phyloP scores from a whole-genome alignment of 192 early-diverging fungal species.

The Podila minutissima region DNA sequence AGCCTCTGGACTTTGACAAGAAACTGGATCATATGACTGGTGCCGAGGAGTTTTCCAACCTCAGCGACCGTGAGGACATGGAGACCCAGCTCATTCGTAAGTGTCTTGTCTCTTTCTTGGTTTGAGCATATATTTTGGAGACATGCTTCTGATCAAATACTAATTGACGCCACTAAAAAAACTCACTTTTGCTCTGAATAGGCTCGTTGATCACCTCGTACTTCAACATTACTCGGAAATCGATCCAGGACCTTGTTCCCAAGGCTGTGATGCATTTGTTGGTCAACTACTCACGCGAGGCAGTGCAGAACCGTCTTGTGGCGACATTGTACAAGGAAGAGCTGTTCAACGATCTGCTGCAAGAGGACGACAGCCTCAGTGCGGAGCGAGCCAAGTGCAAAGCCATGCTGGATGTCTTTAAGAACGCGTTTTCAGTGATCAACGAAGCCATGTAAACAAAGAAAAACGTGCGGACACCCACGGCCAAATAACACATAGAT shows the following conservation, averaged over 20 bases:
- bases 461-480: not conserved
- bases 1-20: conserved; percentile 38
- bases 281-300: conserved; percentile 78
- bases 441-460: conserved; percentile 61
- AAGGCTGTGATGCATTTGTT: conserved; percentile 87
- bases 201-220: conserved; percentile 80
- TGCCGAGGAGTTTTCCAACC: conserved; percentile 19
- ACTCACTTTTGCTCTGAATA: conserved; percentile 16
- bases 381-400: conserved; percentile 80
- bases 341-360: conserved; percentile 72
- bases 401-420: conserved; percentile 81
- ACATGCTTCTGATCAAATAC: not conserved
- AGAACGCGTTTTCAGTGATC: conserved; percentile 78
- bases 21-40: conserved; percentile 26
- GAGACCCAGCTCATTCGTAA: conserved; percentile 83
- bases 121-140: not conserved
- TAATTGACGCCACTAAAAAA: not conserved
- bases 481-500: no score
- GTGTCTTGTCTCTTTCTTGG: conserved; percentile 3
- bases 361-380: conserved; percentile 78
- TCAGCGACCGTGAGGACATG: conserved; percentile 74
- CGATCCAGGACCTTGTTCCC: conserved; percentile 83
- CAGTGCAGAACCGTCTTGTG: conserved; percentile 83
- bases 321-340: conserved; percentile 78
- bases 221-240: conserved; percentile 83